Percentiles rank a stretch among this genome's conserved stretches.
Conservation (phyloP, 169 alveolate species). For the Theileria luwenshuni region DNA sequence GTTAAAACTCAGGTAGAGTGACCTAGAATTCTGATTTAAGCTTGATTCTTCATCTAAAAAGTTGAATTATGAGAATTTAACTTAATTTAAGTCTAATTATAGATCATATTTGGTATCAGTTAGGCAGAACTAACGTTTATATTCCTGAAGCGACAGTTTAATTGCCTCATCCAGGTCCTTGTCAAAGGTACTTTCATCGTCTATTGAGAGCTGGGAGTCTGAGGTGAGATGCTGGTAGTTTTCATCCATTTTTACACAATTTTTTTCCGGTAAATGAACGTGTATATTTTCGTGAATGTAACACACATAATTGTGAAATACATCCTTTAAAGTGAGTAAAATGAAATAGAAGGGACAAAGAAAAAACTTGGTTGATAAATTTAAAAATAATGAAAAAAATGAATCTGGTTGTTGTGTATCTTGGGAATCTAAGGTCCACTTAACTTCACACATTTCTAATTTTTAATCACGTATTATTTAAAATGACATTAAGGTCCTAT, state of each 20-base stretch:
- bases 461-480: too few relatives aligned
- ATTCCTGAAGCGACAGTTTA: constrained; percentile 40
- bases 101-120: neutral
- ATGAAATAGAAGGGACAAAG: too few relatives aligned
- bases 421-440: too few relatives aligned
- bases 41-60: neutral
- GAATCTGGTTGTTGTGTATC: too few relatives aligned
- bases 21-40: constrained; percentile 3
- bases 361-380: too few relatives aligned
- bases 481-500: constrained; percentile 1
- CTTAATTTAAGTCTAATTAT: neutral
- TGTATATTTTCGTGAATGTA: too few relatives aligned
- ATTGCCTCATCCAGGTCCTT: constrained; percentile 42
- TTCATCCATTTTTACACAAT: constrained; percentile 7
- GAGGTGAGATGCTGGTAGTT: neutral
- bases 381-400: too few relatives aligned
- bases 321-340: too few relatives aligned
- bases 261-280: too few relatives aligned
- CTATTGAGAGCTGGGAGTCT: constrained; percentile 5
- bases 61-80: neutral
- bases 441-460: too few relatives aligned
- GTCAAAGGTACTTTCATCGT: constrained; percentile 10
- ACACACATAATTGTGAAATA: too few relatives aligned
- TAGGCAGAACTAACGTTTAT: neutral
- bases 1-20: constrained; percentile 7